A percentile compares a stretch with the other conserved stretches of the same genome.
These are phyloP conservation scores for Globisporangium cylindrosporum DNA, from an alignment of 352 stramenopile genomes.

Conservation along the genomic window DNA sequence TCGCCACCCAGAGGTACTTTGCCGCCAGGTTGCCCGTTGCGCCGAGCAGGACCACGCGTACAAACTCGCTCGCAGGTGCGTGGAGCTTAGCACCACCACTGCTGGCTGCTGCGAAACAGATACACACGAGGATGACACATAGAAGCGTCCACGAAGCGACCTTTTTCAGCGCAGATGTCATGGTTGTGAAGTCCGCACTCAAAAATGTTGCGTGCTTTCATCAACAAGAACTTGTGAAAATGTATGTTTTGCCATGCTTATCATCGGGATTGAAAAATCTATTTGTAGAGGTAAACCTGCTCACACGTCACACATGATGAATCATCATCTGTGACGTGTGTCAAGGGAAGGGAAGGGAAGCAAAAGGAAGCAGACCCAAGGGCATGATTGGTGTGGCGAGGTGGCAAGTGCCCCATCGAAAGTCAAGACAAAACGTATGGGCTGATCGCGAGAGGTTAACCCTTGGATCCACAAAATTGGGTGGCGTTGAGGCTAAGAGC, in stretches of 20 bases:
- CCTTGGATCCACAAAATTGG: no score
- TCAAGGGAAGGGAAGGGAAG: no score
- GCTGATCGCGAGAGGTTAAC: no score
- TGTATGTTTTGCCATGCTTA: not conserved
- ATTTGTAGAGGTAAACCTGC: conserved; percentile 1
- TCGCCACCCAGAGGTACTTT: conserved; percentile 82
- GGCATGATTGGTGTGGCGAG: no score
- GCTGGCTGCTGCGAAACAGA: not conserved
- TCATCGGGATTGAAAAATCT: not conserved
- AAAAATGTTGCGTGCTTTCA: not conserved
- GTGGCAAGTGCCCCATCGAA: no score
- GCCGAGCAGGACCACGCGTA: conserved; percentile 56
- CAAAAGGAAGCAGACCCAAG: no score
- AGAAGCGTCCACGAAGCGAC: not conserved
- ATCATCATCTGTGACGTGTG: not conserved
- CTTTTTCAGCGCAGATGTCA: not conserved
- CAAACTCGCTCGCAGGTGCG: conserved; percentile 14
- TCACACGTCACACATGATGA: not conserved
- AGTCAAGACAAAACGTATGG: no score
- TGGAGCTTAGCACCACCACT: not conserved
- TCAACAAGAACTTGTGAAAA: not conserved
- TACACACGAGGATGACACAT: no score
- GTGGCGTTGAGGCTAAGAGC: no score
- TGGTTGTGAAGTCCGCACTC: not conserved
- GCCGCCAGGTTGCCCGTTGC: conserved; percentile 78